Evolutionary conservation across 192 early-diverging fungal species (phyloP).

Genomic region (Gonapodya prolifera): DNA sequence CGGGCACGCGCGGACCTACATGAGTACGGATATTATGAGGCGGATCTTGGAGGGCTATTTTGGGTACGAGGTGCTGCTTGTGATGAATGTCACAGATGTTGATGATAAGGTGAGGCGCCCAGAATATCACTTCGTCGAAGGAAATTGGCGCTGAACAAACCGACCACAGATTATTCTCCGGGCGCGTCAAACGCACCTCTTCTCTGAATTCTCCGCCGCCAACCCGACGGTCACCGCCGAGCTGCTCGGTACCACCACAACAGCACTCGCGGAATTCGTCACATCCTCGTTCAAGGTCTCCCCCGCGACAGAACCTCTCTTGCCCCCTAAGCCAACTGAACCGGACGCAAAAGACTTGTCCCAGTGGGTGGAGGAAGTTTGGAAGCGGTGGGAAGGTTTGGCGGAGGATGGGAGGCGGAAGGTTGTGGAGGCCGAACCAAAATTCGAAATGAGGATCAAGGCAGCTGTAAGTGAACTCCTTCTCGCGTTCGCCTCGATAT

Average conservation of each 20-base stretch:
- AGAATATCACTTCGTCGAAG: too few species aligned
- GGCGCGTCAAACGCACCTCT: conserved; percentile 74
- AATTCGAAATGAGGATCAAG: conserved; percentile 62
- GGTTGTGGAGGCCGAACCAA: conserved; percentile 45
- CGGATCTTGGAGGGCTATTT: conserved; percentile 93
- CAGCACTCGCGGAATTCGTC: neutral
- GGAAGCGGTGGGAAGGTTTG: too few species aligned
- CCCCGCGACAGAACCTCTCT: too few species aligned
- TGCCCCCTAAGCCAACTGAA: too few species aligned
- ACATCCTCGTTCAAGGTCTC: too few species aligned
- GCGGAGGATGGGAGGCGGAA: too few species aligned
- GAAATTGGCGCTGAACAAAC: too few species aligned
- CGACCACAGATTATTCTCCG: conserved; percentile 86
- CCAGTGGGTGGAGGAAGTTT: too few species aligned
- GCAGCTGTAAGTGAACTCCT: conserved; percentile 38
- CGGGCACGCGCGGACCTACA: conserved; percentile 90
- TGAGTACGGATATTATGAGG: conserved; percentile 85
- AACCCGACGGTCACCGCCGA: conserved; percentile 16
- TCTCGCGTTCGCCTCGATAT: neutral
- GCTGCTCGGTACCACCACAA: neutral
- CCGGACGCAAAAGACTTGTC: too few species aligned
- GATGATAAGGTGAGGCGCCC: too few species aligned
- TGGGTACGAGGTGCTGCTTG: conserved; percentile 80
- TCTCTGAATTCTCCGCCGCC: conserved; percentile 32
- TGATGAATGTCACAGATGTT: conserved; percentile 98